Evolutionary conservation across 371 early-diverging fungal species (phyloP).

Genomic region (Mucor lusitanicus): DNA sequence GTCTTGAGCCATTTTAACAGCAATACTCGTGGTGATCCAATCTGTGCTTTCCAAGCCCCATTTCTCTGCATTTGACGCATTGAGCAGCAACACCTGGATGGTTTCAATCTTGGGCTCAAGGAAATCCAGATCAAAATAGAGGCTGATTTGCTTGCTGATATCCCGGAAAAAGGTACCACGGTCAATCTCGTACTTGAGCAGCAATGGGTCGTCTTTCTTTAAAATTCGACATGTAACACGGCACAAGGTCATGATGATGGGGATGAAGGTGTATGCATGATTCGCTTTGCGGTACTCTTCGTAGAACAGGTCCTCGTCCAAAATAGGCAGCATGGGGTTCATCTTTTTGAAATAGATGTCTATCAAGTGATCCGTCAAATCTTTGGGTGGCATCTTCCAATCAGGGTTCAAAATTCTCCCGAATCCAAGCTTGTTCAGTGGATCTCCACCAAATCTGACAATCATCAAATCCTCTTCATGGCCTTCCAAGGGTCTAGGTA

Average conservation of each 20-base stretch:
- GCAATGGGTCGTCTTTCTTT: constrained; percentile 21
- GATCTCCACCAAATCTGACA: constrained; percentile 8
- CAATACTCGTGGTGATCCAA: constrained; percentile 44
- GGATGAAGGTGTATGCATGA: neutral
- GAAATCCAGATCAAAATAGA: constrained; percentile 27
- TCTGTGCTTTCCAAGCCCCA: constrained; percentile 36
- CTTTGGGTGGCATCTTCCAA: constrained; percentile 40
- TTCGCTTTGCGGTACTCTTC: constrained; percentile 19
- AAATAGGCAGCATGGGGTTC: constrained; percentile 35
- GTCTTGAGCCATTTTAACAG: constrained; percentile 51
- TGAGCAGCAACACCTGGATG: constrained; percentile 34
- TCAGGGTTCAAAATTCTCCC: constrained; percentile 12
- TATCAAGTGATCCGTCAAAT: constrained; percentile 27
- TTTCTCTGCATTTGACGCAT: constrained; percentile 20
- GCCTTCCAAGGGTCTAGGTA: constrained; percentile 21
- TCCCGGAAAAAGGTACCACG: constrained; percentile 13
- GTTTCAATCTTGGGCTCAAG: constrained; percentile 32
- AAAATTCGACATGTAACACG: constrained; percentile 25
- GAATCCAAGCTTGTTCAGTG: constrained; percentile 5
- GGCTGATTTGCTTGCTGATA: constrained; percentile 12
- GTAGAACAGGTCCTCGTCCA: constrained; percentile 42
- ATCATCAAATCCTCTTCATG: constrained; percentile 37
- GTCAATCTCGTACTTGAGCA: constrained; percentile 26
- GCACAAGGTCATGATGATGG: constrained; percentile 25
- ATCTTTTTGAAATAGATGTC: constrained; percentile 34